phyloP scores from a whole-genome alignment of 1,139 yeast species.

The Entelexis sorbosivorans region DNA sequence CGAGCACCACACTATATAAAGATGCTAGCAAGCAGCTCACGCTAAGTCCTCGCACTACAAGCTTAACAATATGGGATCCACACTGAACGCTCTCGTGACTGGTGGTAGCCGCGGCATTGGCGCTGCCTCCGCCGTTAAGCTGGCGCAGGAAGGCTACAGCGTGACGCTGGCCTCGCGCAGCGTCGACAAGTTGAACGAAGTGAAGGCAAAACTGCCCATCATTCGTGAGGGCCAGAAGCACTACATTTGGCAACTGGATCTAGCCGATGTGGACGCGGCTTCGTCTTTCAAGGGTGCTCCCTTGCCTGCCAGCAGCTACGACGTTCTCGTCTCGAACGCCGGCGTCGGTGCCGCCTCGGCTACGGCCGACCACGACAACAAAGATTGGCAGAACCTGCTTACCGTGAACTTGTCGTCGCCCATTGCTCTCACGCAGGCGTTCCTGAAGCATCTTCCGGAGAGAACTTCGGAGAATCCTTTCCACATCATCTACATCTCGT shows the following conservation, averaged over 20 bases:
- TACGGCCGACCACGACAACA: constrained; percentile 37
- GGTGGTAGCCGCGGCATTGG: constrained; percentile 91
- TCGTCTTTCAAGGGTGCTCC: constrained; percentile 18
- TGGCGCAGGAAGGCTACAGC: constrained; percentile 53
- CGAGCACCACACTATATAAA: no score
- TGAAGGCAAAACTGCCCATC: constrained; percentile 33
- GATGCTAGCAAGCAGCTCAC: no score
- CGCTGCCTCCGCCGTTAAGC: constrained; percentile 44
- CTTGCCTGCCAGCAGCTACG: constrained; percentile 29
- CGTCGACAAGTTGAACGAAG: constrained; percentile 32
- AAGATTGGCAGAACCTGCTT: constrained; percentile 41
- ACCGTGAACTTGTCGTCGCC: constrained; percentile 56
- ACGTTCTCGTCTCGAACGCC: constrained; percentile 57
- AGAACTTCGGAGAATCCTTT: neutral
- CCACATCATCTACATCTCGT: constrained; percentile 54
- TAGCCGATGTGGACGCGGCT: constrained; percentile 19
- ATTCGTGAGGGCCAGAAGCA: constrained; percentile 36
- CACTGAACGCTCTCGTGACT: constrained; percentile 40
- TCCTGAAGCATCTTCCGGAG: constrained; percentile 34
- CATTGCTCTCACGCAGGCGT: constrained; percentile 36
- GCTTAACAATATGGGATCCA: no score
- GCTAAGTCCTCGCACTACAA: no score
- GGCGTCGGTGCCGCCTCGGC: constrained; percentile 60
- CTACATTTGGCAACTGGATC: constrained; percentile 42
- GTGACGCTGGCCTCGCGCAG: constrained; percentile 54